These are phyloP conservation scores for Heterobasidion annosum DNA, from an alignment of 1,284 basidiomycete genomes.

Conservation along the genomic window DNA sequence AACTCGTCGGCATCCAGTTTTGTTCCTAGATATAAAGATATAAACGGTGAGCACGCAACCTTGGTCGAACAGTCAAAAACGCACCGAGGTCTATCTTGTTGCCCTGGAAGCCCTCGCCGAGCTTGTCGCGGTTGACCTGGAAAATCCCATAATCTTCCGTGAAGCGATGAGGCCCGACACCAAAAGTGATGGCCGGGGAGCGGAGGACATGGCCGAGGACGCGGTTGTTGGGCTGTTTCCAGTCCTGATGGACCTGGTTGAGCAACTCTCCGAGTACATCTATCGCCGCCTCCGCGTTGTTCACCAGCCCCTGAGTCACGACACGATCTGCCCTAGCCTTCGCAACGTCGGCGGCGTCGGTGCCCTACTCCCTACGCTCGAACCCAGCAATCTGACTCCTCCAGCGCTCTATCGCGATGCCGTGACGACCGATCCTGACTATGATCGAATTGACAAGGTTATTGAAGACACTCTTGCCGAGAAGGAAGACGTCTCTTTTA, in stretches of 20 bases:
- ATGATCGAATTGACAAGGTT: conserved; percentile 22
- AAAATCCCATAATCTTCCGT: conserved; percentile 22
- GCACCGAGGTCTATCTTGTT: conserved; percentile 24
- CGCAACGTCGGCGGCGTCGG: background rate
- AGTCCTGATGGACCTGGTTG: conserved; percentile 14
- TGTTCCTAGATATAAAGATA: conserved; percentile 14
- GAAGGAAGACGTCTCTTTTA: conserved; percentile 28
- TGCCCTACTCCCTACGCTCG: background rate
- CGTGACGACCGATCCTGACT: conserved; percentile 20
- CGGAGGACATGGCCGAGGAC: conserved; percentile 21
- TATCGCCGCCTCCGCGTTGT: conserved; percentile 13
- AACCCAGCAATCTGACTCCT: background rate
- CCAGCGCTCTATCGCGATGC: conserved; percentile 7
- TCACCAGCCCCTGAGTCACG: conserved; percentile 12
- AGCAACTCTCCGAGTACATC: conserved; percentile 14
- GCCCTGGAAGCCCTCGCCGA: conserved; percentile 16
- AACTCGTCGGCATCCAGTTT: conserved; percentile 13
- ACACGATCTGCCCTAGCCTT: background rate
- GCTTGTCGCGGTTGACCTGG: conserved; percentile 20
- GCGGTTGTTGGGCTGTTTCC: conserved; percentile 16
- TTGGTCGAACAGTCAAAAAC: conserved; percentile 8
- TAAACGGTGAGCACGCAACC: background rate
- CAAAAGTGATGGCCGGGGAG: conserved; percentile 17
- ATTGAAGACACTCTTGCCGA: conserved; percentile 24
- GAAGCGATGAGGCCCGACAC: conserved; percentile 16